Base-by-base conservation (phyloP, 306 rosid genomes). In the Inga oerstediana region DNA sequence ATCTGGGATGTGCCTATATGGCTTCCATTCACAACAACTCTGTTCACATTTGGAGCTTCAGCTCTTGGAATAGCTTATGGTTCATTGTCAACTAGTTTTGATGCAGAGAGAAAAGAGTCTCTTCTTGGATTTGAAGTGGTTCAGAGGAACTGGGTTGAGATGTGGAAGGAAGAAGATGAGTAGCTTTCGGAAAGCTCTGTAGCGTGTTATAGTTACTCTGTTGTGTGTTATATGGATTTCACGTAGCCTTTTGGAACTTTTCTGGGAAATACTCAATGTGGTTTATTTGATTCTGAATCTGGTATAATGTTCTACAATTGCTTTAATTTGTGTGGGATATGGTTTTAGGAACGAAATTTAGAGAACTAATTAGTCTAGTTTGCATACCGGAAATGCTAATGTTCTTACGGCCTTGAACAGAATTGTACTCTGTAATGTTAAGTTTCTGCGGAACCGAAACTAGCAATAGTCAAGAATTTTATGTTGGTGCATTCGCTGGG, bases 91-190 rank as follows among this genome's bases (percentile, higher is more conserved):
- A 49, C 97, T 4, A 92, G 97, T 77, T 89, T 93, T 94, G 97
- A 96, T 78, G 88, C 77, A 61, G 94, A 86, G 70, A 86, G 82
- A 78, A 75, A 90, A 82, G 98, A 97, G 1, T 85, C 97, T 4
- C 15, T 94, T 75, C 86, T 96, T 71, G 99, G 99, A 49, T 44
- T 91, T n/a, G 87, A 90, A 77, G 89, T 94, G 70, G 81, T 86
- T 45, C 87, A 91, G 66, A 80, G 67, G 75, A 93, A 93, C 75
- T 96, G 98, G 97, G 93, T 78, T 7, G 97, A 96, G 68, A 88
- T 91, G 92, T 96, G 99, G 99, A 84, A 87, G 80, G 93, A 92
- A 75, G 97, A 96, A n/a, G 88, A 87, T 56, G 77, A 75, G 46
- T 52, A 76, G 61, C 22, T 70, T 19, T 54, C 61, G 20, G 61